Conservation (phyloP, 2,329 filamentous ascomycete genomes). For the Elsinoe fawcettii region DNA sequence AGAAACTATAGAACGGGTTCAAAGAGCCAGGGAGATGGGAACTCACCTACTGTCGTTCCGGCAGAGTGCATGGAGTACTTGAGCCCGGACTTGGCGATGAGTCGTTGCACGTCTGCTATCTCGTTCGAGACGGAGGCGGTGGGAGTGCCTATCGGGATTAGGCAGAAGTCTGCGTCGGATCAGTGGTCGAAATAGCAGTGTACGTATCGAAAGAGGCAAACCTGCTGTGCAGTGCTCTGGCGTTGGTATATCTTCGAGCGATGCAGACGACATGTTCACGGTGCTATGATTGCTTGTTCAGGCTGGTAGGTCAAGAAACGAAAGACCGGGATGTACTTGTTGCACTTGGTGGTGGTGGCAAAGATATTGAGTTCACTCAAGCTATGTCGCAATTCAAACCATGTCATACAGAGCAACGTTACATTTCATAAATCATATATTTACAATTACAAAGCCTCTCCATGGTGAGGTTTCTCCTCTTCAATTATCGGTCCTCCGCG, state of each 20-base stretch:
- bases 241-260: slow-evolving; percentile 1
- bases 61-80: slow-evolving; percentile 87
- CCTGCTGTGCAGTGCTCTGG: slow-evolving; percentile 55
- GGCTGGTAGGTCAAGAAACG: background rate
- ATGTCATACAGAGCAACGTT: background rate
- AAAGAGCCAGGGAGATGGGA: no score
- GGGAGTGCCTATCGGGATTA: slow-evolving; percentile 65
- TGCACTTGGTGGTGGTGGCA: background rate
- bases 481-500: slow-evolving; percentile 9
- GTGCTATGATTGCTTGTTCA: background rate
- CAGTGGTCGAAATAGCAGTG: background rate
- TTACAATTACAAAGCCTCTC: background rate
- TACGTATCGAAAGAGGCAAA: slow-evolving; percentile 12
- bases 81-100: slow-evolving; percentile 73
- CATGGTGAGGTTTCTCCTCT: background rate
- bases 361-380: background rate
- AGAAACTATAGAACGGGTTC: no score
- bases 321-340: background rate
- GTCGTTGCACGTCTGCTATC: slow-evolving; percentile 78
- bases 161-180: slow-evolving; percentile 63
- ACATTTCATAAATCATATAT: background rate
- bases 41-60: slow-evolving; percentile 81
- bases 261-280: background rate
- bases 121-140: slow-evolving; percentile 51
- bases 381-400: background rate